These are phyloP conservation scores for Pseudocercospora fuligena DNA, from an alignment of 2,329 filamentous ascomycete species.

Conservation along the genomic window DNA sequence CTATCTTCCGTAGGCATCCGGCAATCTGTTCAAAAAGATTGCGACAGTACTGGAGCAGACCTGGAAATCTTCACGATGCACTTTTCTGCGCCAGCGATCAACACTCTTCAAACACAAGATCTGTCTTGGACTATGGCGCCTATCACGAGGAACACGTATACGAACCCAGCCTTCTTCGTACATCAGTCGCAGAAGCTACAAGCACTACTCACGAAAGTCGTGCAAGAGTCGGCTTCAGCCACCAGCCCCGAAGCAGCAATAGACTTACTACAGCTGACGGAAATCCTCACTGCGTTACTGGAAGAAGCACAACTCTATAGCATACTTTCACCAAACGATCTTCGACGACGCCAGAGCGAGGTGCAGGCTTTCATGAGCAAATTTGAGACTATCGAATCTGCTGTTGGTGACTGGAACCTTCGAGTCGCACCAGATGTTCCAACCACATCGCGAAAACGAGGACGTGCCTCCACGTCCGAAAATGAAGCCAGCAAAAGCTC, in stretches of 20 bases:
- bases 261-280: conserved; percentile 28
- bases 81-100: neutral
- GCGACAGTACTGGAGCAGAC: too few species aligned
- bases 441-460: neutral
- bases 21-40: too few species aligned
- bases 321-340: conserved; percentile 14
- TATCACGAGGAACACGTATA: neutral
- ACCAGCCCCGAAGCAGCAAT: conserved; percentile 20
- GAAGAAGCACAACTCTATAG: conserved; percentile 24
- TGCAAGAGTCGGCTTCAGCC: conserved; percentile 23
- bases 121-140: neutral
- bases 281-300: conserved; percentile 24
- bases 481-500: neutral
- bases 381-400: conserved; percentile 20
- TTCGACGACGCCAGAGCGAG: conserved; percentile 14
- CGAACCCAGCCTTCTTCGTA: conserved; percentile 3
- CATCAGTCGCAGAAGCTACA: conserved; percentile 20
- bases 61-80: neutral
- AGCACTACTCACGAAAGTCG: conserved; percentile 25
- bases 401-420: conserved; percentile 12
- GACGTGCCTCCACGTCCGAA: neutral
- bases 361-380: conserved; percentile 15
- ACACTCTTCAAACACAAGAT: neutral
- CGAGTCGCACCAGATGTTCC: neutral
- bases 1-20: neutral